phyloP scores from a whole-genome alignment of 345 rosid genomes.

The Ceriops zippeliana region DNA sequence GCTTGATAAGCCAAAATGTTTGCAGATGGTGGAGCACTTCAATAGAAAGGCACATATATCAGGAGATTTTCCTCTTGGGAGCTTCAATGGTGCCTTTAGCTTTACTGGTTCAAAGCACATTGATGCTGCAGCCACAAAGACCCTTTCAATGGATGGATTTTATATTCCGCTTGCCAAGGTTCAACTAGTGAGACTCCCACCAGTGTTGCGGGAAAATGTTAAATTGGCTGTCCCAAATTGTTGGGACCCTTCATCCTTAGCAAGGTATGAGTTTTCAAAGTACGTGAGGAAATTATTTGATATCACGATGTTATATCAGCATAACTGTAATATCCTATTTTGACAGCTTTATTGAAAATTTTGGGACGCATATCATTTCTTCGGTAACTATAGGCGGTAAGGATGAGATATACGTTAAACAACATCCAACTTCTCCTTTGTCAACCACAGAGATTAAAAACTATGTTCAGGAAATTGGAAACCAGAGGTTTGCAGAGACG shows the following conservation, averaged over 20 bases:
- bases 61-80: constrained; percentile 52
- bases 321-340: constrained; percentile 20
- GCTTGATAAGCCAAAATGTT: constrained; percentile 3
- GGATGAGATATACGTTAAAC: constrained; percentile 66
- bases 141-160: constrained; percentile 59
- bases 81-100: constrained; percentile 67
- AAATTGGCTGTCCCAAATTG: constrained; percentile 44
- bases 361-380: constrained; percentile 65
- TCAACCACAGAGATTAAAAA: constrained; percentile 52
- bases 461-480: constrained; percentile 63
- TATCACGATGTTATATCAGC: background rate
- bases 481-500: constrained; percentile 54
- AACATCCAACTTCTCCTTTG: constrained; percentile 65
- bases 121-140: constrained; percentile 56
- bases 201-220: constrained; percentile 48
- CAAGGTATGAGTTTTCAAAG: constrained; percentile 41
- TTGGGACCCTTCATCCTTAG: constrained; percentile 65
- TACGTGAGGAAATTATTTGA: constrained; percentile 9
- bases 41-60: constrained; percentile 48
- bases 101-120: constrained; percentile 52
- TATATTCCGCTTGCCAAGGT: constrained; percentile 59
- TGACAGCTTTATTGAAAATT: constrained; percentile 67
- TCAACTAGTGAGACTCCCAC: constrained; percentile 39
- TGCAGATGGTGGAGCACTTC: constrained; percentile 64
- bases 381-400: constrained; percentile 76